phyloP scores from a whole-genome alignment of 805 yeast species.

The Saccharomycopsis sp. region DNA sequence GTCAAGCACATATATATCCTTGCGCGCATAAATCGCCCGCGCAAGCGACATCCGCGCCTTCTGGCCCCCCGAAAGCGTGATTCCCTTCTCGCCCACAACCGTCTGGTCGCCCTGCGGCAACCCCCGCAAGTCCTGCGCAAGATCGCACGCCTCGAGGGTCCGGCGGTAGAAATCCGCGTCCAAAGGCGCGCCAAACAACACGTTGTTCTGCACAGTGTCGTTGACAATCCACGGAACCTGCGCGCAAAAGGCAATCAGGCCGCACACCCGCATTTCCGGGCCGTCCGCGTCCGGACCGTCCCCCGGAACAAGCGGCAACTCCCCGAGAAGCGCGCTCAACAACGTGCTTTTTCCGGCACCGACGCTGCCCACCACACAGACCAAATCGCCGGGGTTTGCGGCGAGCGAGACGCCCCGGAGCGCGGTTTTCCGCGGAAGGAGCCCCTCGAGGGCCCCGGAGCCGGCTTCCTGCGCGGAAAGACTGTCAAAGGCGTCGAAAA shows the following conservation, averaged over 20 bases:
- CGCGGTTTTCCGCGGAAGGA: slow-evolving; percentile 42
- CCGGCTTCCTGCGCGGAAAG: too few species aligned
- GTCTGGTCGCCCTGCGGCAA: slow-evolving; percentile 47
- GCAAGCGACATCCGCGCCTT: slow-evolving; percentile 60
- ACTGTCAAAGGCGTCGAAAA: too few species aligned
- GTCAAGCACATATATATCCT: slow-evolving; percentile 53
- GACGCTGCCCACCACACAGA: slow-evolving; percentile 58
- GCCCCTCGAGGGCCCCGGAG: slow-evolving; percentile 29
- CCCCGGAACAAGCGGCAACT: slow-evolving; percentile 30
- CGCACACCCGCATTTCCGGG: slow-evolving; percentile 26
- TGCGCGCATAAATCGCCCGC: slow-evolving; percentile 57
- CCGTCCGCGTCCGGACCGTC: slow-evolving; percentile 27
- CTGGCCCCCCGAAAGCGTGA: slow-evolving; percentile 54
- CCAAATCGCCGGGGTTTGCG: slow-evolving; percentile 43
- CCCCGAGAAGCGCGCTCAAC: slow-evolving; percentile 48
- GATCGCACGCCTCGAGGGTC: slow-evolving; percentile 43
- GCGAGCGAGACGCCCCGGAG: slow-evolving; percentile 40
- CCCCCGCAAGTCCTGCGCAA: slow-evolving; percentile 37
- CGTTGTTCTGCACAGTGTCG: slow-evolving; percentile 43
- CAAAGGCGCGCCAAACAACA: slow-evolving; percentile 41
- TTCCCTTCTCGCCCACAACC: slow-evolving; percentile 50
- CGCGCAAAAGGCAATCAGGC: slow-evolving; percentile 52
- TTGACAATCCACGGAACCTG: slow-evolving; percentile 52
- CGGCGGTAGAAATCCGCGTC: slow-evolving; percentile 35
- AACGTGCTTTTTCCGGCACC: slow-evolving; percentile 63